Evolutionary conservation across 78 protist species (phyloP), one percentile per base, ranked within the genome.

Genomic region (Cavenderia fasciculata): DNA sequence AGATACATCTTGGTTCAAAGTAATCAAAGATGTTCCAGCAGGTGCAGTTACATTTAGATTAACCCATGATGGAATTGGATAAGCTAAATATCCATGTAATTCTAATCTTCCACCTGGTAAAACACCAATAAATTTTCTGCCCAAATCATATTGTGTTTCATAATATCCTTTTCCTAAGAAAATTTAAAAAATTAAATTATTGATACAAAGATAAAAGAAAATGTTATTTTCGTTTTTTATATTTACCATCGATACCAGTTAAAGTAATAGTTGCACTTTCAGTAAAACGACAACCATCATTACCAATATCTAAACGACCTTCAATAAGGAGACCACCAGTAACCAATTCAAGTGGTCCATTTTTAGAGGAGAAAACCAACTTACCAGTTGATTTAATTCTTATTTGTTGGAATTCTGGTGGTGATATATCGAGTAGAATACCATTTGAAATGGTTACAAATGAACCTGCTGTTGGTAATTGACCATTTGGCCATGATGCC

Each of bases 11-110:
- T 29, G 54, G 34, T 41, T 40, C 41, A 52, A 38, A 33, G 18
- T 66, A 18, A 82, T 21, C 10, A 77, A 14, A 21, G 74, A 34
- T 27, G 27, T 70, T 49, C 62, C 71, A 27, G 21, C 18, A 2
- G 33, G 49, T 23, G 44, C 44, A 19, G 90, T 82, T 69, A 68
- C 68, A 38, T 62, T 56, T n/a, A 82, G 43, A 7, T 46, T 27
- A 0, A 59, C 25, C 90, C 90, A 82, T 16, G 76, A 56, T 82
- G 90, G 90, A 11, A 82, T 82, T 68, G 90, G 90, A 56, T 82
- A 82, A 56, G 63, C 68, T 10, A 47, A n/a, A 43, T 40, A 34
- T 43, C 90, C 90, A 43, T 82, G 90, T 11, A 82, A 14, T 57
- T 82, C 90, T 14, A 82, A 68, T 44, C 38, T 56, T 34, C 90